These are phyloP conservation scores for Jimgerdemannia lactiflua DNA, from an alignment of 192 early-diverging fungal species.

Conservation along the genomic window DNA sequence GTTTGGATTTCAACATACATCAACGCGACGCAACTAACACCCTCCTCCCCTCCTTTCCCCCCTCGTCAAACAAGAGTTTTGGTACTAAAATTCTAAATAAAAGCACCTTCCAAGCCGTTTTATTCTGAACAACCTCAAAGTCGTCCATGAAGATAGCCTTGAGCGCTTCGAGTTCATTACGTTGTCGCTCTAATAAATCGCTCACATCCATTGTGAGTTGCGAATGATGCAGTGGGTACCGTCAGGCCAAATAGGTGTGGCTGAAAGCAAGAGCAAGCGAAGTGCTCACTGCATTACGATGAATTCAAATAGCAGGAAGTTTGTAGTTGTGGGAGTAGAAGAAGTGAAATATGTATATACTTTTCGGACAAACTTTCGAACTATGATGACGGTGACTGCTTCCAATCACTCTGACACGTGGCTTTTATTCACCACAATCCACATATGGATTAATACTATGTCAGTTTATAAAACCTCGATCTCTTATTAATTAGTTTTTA, in stretches of 20 bases:
- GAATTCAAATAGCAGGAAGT: too few relatives aligned
- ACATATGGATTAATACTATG: too few relatives aligned
- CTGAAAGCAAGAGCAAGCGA: neutral
- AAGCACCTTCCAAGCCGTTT: constrained; percentile 51
- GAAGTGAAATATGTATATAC: too few relatives aligned
- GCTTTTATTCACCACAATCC: too few relatives aligned
- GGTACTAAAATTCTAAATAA: neutral
- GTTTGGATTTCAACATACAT: constrained; percentile 1
- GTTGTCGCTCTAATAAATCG: constrained; percentile 58
- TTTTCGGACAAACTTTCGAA: too few relatives aligned
- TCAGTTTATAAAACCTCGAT: too few relatives aligned
- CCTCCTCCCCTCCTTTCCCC: too few relatives aligned
- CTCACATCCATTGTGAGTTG: constrained; percentile 32
- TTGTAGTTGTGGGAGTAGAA: too few relatives aligned
- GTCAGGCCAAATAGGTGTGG: constrained; percentile 4
- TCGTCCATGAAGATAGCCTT: constrained; percentile 64
- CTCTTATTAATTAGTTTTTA: too few relatives aligned
- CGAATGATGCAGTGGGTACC: constrained; percentile 18
- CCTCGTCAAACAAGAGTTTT: neutral
- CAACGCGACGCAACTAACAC: too few relatives aligned
- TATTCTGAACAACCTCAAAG: constrained; percentile 40
- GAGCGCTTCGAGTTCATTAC: constrained; percentile 71
- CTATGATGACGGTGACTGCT: too few relatives aligned
- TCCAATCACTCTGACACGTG: too few relatives aligned
- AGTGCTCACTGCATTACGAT: neutral